These are phyloP conservation scores for Aspergillus alliaceus DNA, from an alignment of 2,329 filamentous ascomycete species.

Conservation along the genomic window DNA sequence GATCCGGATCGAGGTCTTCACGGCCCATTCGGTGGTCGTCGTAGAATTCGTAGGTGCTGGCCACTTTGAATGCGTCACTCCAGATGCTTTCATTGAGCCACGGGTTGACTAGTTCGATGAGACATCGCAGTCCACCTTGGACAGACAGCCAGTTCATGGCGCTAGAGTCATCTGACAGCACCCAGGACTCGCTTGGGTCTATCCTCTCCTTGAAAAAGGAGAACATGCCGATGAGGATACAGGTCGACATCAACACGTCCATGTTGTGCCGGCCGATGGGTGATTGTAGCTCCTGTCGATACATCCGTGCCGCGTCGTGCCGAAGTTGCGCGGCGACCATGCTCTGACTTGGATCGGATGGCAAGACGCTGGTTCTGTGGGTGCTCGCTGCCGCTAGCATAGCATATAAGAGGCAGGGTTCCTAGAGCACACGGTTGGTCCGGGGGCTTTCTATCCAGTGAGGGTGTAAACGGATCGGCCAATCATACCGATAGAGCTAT, in stretches of 20 bases:
- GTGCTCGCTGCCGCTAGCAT: too few species aligned
- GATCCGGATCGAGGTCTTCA: constrained; percentile 21
- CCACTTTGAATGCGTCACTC: constrained; percentile 20
- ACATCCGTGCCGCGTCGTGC: too few species aligned
- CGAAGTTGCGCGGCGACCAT: too few species aligned
- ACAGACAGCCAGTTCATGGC: constrained; percentile 33
- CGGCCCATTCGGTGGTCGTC: constrained; percentile 21
- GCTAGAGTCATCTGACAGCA: constrained; percentile 22
- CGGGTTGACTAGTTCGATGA: constrained; percentile 15
- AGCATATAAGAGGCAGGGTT: too few species aligned
- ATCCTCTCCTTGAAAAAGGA: constrained; percentile 24
- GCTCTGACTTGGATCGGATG: too few species aligned
- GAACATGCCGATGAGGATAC: constrained; percentile 31
- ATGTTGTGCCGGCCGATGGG: too few species aligned
- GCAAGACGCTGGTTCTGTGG: too few species aligned
- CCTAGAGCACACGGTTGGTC: too few species aligned
- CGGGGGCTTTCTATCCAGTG: too few species aligned
- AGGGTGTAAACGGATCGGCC: too few species aligned
- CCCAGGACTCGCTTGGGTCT: constrained; percentile 36
- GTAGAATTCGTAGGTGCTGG: constrained; percentile 11
- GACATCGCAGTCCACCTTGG: constrained; percentile 26
- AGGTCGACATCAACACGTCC: constrained; percentile 28
- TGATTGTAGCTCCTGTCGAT: too few species aligned
- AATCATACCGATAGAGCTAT: too few species aligned
- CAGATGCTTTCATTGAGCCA: constrained; percentile 25